Conservation (phyloP, 1,139 yeast genomes). For the Eremothecium sinecaudum region DNA sequence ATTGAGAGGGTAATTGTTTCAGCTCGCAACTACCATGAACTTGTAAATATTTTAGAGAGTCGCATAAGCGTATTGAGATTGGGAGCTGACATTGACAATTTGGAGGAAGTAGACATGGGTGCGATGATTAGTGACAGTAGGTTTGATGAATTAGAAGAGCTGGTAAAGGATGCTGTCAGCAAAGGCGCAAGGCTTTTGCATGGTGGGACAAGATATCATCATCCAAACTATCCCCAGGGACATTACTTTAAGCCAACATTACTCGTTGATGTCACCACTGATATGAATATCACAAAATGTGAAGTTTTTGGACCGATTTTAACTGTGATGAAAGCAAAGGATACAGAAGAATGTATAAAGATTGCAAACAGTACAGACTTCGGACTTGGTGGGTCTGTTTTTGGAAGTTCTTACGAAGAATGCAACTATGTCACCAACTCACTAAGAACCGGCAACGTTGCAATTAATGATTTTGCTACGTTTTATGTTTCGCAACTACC, state of each 20-base stretch:
- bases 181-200: slow-evolving; percentile 70
- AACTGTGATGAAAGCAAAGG: slow-evolving; percentile 62
- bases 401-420: slow-evolving; percentile 51
- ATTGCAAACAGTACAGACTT: slow-evolving; percentile 80
- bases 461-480: slow-evolving; percentile 94
- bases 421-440: slow-evolving; percentile 55
- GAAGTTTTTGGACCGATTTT: slow-evolving; percentile 93
- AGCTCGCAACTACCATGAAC: slow-evolving; percentile 51
- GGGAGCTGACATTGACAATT: slow-evolving; percentile 87
- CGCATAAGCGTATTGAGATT: slow-evolving; percentile 57
- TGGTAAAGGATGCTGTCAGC: slow-evolving; percentile 62
- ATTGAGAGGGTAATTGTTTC: slow-evolving; percentile 84
- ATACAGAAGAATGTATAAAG: slow-evolving; percentile 58
- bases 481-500: slow-evolving; percentile 92
- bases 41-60: slow-evolving; percentile 46
- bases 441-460: slow-evolving; percentile 79
- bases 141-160: slow-evolving; percentile 53
- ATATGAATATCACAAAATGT: slow-evolving; percentile 72
- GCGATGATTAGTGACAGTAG: slow-evolving; percentile 81
- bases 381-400: slow-evolving; percentile 87
- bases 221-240: slow-evolving; percentile 92
- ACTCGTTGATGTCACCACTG: slow-evolving; percentile 65
- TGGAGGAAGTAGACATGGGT: slow-evolving; percentile 88
- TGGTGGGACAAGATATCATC: slow-evolving; percentile 73
- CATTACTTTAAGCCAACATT: slow-evolving; percentile 87